Evolutionary conservation across 1,284 basidiomycete genomes (phyloP).

Genomic region (Schizophyllum commune): DNA sequence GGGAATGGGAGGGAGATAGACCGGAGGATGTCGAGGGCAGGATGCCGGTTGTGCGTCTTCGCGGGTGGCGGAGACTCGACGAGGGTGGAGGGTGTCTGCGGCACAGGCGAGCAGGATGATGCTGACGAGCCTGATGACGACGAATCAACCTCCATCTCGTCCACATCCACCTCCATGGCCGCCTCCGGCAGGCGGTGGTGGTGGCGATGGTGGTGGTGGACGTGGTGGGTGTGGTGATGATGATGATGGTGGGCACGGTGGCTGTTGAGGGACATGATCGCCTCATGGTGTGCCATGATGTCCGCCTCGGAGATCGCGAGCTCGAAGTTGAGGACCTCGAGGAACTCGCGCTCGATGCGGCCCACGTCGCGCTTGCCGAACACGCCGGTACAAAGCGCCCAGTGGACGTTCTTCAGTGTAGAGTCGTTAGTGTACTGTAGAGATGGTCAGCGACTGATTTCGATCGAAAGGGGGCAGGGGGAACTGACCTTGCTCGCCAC

Average conservation of each 20-base stretch:
- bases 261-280: not conserved
- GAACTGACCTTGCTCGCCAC: conserved; percentile 1
- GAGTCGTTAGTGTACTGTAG: conserved; percentile 44
- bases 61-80: not conserved
- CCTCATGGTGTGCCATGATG: conserved; percentile 4
- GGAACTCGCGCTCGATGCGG: conserved; percentile 52
- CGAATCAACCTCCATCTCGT: not conserved
- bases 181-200: not conserved
- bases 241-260: not conserved
- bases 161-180: not conserved
- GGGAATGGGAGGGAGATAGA: not conserved
- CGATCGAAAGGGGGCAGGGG: not conserved
- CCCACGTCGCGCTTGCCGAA: conserved; percentile 51
- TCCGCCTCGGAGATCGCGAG: conserved; percentile 17
- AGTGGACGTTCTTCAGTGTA: conserved; percentile 50
- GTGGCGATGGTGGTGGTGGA: not conserved
- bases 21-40: not conserved
- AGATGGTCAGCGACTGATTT: not conserved
- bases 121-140: not conserved
- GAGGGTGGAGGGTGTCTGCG: not conserved
- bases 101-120: not conserved
- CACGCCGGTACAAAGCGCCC: conserved; percentile 48
- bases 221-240: not conserved
- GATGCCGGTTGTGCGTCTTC: not conserved
- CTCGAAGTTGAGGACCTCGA: conserved; percentile 48